Percentiles rank a stretch among this genome's conserved stretches.
phyloP scores from a whole-genome alignment of 768 basidiomycete genomes.

The Termitomyces sp. region DNA sequence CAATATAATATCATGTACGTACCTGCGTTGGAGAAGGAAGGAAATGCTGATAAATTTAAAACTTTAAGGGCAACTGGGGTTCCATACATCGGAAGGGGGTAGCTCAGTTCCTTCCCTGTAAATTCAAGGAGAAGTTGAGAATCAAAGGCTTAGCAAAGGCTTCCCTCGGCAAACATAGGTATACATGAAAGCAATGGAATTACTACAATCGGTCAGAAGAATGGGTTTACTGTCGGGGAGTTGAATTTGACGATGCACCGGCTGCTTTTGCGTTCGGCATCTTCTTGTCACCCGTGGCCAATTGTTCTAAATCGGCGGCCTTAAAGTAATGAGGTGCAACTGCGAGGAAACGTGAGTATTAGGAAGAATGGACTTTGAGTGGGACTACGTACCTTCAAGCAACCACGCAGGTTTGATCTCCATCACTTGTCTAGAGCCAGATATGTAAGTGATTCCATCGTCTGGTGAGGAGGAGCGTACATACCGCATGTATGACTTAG shows the following conservation, averaged over 20 bases:
- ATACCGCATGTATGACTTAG: slow-evolving; percentile 92
- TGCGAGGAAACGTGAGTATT: slow-evolving; percentile 27
- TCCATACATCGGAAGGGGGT: slow-evolving; percentile 29
- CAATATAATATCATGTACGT: slow-evolving; percentile 75
- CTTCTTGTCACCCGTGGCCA: slow-evolving; percentile 83
- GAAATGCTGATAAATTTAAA: background rate
- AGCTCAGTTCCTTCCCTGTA: background rate
- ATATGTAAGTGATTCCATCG: background rate
- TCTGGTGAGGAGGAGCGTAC: slow-evolving; percentile 19
- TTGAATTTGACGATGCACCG: slow-evolving; percentile 35
- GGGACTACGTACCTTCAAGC: slow-evolving; percentile 65
- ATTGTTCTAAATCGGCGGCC: slow-evolving; percentile 74
- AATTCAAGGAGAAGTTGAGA: background rate
- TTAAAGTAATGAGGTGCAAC: slow-evolving; percentile 99
- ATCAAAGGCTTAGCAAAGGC: background rate
- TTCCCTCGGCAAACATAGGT: slow-evolving; percentile 10
- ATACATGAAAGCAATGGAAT: slow-evolving; percentile 12
- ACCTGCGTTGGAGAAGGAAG: background rate
- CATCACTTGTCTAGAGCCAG: slow-evolving; percentile 76
- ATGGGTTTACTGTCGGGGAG: slow-evolving; percentile 18
- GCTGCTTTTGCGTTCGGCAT: slow-evolving; percentile 88
- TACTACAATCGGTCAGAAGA: slow-evolving; percentile 6
- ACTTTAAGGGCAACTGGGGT: slow-evolving; percentile 24
- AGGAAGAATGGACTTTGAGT: slow-evolving; percentile 2
- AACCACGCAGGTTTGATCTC: slow-evolving; percentile 97